Conservation (phyloP, 2,329 filamentous ascomycete species). For the Ophiostoma himal-ulmi region DNA sequence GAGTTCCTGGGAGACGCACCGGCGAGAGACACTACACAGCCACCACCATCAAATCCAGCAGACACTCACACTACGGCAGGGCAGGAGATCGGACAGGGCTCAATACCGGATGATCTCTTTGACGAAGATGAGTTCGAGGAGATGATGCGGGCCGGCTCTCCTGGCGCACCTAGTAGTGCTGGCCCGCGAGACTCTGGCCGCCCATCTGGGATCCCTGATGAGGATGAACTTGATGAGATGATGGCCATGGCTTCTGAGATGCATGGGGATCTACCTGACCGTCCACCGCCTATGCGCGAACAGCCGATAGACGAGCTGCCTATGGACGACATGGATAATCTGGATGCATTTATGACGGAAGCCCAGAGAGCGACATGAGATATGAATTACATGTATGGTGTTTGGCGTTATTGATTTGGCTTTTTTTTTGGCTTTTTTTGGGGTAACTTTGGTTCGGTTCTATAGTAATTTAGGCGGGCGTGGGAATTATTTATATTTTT, state of each 20-base stretch:
- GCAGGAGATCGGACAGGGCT: slow-evolving; percentile 23
- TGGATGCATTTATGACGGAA: slow-evolving; percentile 42
- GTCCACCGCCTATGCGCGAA: slow-evolving; percentile 23
- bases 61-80: background rate
- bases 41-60: background rate
- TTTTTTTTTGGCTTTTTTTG: background rate
- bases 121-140: slow-evolving; percentile 36
- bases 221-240: slow-evolving; percentile 46
- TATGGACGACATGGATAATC: slow-evolving; percentile 34
- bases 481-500: background rate
- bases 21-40: background rate
- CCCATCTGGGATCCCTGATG: slow-evolving; percentile 35
- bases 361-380: slow-evolving; percentile 31
- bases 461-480: background rate
- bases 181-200: too few relatives aligned
- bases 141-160: slow-evolving; percentile 4
- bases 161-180: background rate
- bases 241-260: slow-evolving; percentile 45
- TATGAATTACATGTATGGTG: background rate
- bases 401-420: background rate
- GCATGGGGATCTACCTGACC: slow-evolving; percentile 15
- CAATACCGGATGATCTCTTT: slow-evolving; percentile 36
- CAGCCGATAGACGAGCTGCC: slow-evolving; percentile 25
- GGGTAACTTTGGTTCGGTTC: background rate
- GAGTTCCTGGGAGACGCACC: background rate